Percentiles rank a stretch among this genome's conserved stretches.
These are phyloP conservation scores for Solanum arcanum DNA, from an alignment of 257 asterid species.

Conservation along the genomic window DNA sequence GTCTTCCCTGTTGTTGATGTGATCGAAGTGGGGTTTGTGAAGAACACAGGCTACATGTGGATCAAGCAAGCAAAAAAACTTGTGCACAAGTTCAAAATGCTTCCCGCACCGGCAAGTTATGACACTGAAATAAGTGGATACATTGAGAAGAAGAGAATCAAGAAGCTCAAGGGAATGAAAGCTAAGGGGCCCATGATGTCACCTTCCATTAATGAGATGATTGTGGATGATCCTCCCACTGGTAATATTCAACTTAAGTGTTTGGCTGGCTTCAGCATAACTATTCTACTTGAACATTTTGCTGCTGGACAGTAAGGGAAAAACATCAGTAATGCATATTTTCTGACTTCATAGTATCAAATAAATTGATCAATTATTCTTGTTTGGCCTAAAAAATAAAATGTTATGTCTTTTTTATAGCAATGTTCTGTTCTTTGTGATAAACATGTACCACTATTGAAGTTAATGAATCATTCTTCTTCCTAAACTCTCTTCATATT, in stretches of 20 bases:
- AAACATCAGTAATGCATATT: no score
- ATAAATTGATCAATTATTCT: no score
- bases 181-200: not conserved
- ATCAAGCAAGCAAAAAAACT: constrained; percentile 50
- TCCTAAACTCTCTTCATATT: not conserved
- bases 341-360: no score
- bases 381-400: not conserved
- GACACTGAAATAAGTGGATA: constrained; percentile 33
- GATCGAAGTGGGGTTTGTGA: constrained; percentile 57
- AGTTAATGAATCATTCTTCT: not conserved
- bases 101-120: constrained; percentile 51
- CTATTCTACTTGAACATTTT: constrained; percentile 65
- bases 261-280: constrained; percentile 64
- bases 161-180: constrained; percentile 69
- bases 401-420: not conserved
- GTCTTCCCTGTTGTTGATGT: constrained; percentile 64
- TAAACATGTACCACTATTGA: not conserved
- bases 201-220: constrained; percentile 42
- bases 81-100: constrained; percentile 54
- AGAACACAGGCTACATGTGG: constrained; percentile 66
- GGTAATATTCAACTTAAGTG: constrained; percentile 75
- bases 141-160: constrained; percentile 51
- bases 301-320: constrained; percentile 36
- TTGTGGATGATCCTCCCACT: constrained; percentile 31
- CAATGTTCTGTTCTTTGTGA: not conserved